Base-by-base conservation (phyloP, 2,329 filamentous ascomycete genomes). In the Graphilbum fragrans region DNA sequence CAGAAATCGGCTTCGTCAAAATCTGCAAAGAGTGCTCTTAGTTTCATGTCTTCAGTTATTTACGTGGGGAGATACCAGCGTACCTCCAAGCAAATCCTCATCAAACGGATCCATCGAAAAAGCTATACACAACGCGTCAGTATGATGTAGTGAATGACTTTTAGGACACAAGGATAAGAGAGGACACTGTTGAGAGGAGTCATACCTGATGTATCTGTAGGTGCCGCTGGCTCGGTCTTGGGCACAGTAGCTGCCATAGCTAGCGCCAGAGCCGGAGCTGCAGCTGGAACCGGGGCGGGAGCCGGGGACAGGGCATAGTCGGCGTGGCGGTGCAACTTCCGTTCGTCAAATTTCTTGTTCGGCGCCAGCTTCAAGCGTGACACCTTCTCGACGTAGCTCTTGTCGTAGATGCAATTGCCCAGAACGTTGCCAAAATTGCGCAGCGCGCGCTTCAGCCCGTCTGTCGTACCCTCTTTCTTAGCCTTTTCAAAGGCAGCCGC, bases 371-470 rank as follows among this genome's bases (percentile, higher is more conserved):
- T 96, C 54, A 98, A 70, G 63, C 86, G 94, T 39, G 80, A 83
- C n/a, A 96, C 84, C 58, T 86, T 88, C 40, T 79, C 72, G 43
- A 98, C 68, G 57, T 94, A 98, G 46, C 90, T 80, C 61, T 95
- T 94, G 64, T 98, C 92, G 62, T 98, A 96, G 45, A 98, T 80
- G 66, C 92, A 98, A 57, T 96, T 98, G n/a, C 92, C 92, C 41
- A 98, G 69, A 16, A 96, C 82, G 53, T 96, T 96, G 45, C 92
- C 92, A 61, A 98, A 98, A 48, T 80, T 95, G 45, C 90, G 74
- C 53, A 98, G 58, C 2, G 92, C 78, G 50, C 92, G 74, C 63
- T 98, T 98, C 56, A 98, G 58, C 2, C 80, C 92, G 62, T 98
- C 92, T 10, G 93, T 96, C 3, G 87, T 93, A 8, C 86, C 93